phyloP scores from a whole-genome alignment of 164 flowering plant genomes.

The Amborella trichopoda region DNA sequence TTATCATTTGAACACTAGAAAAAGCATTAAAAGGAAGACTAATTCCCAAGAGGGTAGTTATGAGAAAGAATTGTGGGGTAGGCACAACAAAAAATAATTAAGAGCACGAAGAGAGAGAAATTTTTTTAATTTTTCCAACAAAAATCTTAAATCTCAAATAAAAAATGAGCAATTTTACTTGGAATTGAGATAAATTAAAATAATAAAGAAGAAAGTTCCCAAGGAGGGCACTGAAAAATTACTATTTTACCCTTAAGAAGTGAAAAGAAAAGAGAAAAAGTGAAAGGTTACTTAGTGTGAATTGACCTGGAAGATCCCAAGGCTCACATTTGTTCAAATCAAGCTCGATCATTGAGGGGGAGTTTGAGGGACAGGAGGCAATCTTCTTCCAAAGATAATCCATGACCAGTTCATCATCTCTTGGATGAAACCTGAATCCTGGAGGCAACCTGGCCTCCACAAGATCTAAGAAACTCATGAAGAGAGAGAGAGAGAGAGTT shows the following conservation, averaged over 20 bases:
- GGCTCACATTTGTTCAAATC: conserved; percentile 79
- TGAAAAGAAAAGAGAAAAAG: neutral
- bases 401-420: conserved; percentile 64
- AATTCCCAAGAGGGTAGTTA: no score
- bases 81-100: no score
- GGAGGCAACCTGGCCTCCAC: conserved; percentile 68
- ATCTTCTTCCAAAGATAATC: conserved; percentile 54
- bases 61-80: no score
- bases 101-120: no score
- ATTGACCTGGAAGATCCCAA: conserved; percentile 82
- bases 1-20: no score
- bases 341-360: conserved; percentile 37
- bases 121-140: no score
- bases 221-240: no score
- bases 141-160: no score
- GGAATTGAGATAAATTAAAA: no score
- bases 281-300: conserved; percentile 25
- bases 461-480: conserved; percentile 36
- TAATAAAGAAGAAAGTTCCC: no score
- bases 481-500: neutral
- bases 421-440: conserved; percentile 74
- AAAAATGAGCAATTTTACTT: no score
- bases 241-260: neutral
- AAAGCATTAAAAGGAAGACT: no score
- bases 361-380: conserved; percentile 2